A percentile compares a stretch with the other conserved stretches of the same genome.
Evolutionary conservation across 768 basidiomycete genomes (phyloP).

Genomic region (Mycena maculata): DNA sequence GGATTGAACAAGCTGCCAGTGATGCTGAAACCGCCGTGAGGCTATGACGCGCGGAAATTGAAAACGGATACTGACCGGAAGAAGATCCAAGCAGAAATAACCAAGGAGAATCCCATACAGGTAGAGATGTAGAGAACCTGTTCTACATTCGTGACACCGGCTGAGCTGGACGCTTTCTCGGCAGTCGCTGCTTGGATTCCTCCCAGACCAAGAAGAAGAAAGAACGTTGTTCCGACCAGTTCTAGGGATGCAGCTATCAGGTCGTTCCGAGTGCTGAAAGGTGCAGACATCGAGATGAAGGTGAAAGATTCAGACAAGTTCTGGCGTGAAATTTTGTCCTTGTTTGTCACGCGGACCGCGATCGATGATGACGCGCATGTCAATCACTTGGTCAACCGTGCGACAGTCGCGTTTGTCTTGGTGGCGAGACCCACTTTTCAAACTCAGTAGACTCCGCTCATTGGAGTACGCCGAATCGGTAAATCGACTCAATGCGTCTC

Average conservation of each 20-base stretch:
- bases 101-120: constrained; percentile 70
- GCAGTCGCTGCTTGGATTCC: constrained; percentile 68
- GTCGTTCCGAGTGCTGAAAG: constrained; percentile 48
- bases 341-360: constrained; percentile 11
- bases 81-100: constrained; percentile 76
- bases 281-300: not conserved
- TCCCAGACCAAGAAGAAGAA: constrained; percentile 74
- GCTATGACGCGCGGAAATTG: not conserved
- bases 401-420: no score
- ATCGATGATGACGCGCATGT: no score
- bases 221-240: constrained; percentile 69
- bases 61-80: constrained; percentile 52
- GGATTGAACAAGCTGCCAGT: constrained; percentile 79
- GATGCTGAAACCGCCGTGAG: constrained; percentile 23
- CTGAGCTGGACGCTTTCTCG: constrained; percentile 34
- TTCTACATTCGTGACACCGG: constrained; percentile 41
- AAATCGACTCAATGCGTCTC: no score
- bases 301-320: not conserved
- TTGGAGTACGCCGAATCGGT: no score
- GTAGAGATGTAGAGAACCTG: constrained; percentile 67
- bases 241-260: constrained; percentile 64
- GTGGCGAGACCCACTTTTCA: no score
- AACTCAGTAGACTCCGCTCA: no score
- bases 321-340: constrained; percentile 26
- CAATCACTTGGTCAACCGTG: no score